A percentile compares a stretch with the other conserved stretches of the same genome.
Conservation (phyloP, 768 basidiomycete genomes). For the Hortiboletus flavorubellus region DNA sequence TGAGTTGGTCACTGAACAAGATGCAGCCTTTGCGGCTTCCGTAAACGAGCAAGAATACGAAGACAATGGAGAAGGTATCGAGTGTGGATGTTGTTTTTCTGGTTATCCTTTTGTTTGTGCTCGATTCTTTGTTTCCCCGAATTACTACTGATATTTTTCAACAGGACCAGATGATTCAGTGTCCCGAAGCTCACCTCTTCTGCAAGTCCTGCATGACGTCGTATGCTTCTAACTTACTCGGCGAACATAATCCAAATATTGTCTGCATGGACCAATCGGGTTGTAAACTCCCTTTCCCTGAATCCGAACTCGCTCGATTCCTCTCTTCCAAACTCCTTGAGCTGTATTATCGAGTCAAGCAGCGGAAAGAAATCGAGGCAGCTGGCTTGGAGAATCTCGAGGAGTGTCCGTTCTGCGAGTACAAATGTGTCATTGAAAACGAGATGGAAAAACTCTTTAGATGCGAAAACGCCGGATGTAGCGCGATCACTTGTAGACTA, state of each 20-base stretch:
- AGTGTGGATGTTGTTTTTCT: constrained; percentile 87
- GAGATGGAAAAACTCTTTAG: constrained; percentile 57
- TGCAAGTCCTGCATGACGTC: constrained; percentile 67
- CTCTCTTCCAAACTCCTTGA: constrained; percentile 63
- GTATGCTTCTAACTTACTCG: constrained; percentile 67
- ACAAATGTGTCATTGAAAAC: constrained; percentile 74
- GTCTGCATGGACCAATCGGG: constrained; percentile 82
- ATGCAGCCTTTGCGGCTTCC: constrained; percentile 32
- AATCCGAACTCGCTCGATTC: constrained; percentile 64
- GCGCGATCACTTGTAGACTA: constrained; percentile 68
- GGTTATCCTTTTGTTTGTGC: constrained; percentile 64
- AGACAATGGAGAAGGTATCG: constrained; percentile 60
- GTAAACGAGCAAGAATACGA: constrained; percentile 41
- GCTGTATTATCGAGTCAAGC: constrained; percentile 71
- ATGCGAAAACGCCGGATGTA: constrained; percentile 63
- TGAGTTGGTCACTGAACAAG: constrained; percentile 25
- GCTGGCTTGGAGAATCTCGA: constrained; percentile 80
- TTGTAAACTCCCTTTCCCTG: constrained; percentile 65
- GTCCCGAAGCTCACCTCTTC: constrained; percentile 86
- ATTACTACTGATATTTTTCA: background rate
- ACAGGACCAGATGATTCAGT: constrained; percentile 84
- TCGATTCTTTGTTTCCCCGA: background rate
- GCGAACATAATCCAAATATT: constrained; percentile 57
- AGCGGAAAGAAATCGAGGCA: constrained; percentile 73
- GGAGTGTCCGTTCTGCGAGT: constrained; percentile 91